Conservation (phyloP, 1,139 yeast species). For the Kodamaea ohmeri region DNA sequence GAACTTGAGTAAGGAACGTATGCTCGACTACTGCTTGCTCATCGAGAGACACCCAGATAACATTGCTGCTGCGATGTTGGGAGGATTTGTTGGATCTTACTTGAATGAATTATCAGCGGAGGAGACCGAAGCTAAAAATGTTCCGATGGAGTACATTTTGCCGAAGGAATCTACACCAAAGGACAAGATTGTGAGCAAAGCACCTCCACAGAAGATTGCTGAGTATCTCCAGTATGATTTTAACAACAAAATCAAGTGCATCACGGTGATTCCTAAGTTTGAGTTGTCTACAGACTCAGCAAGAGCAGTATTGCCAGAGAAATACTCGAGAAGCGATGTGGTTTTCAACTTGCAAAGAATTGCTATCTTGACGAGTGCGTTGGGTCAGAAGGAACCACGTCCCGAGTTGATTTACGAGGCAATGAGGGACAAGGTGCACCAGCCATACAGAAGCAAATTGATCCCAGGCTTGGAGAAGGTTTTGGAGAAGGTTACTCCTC, state of each 20-base stretch:
- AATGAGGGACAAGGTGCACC: conserved; percentile 96
- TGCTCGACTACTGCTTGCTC: conserved; percentile 93
- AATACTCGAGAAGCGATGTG: conserved; percentile 77
- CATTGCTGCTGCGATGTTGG: conserved; percentile 98
- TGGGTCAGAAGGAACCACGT: conserved; percentile 79
- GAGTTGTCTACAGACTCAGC: conserved; percentile 92
- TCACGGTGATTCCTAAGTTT: conserved; percentile 88
- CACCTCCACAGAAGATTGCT: conserved; percentile 86
- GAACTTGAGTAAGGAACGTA: conserved; percentile 68
- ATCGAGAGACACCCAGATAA: conserved; percentile 98
- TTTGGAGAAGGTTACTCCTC: conserved; percentile 77
- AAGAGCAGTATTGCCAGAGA: conserved; percentile 80
- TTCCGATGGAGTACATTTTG: conserved; percentile 79
- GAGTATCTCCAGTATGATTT: conserved; percentile 83
- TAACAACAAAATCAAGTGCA: conserved; percentile 78
- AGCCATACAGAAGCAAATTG: conserved; percentile 86
- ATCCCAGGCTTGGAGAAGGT: conserved; percentile 90
- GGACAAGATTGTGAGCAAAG: conserved; percentile 28
- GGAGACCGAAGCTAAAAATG: conserved; percentile 71
- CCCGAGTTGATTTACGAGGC: conserved; percentile 83
- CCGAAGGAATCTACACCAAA: conserved; percentile 70
- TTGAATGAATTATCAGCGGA: conserved; percentile 72
- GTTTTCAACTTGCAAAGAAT: conserved; percentile 73
- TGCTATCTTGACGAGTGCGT: conserved; percentile 53
- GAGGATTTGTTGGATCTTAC: conserved; percentile 96